These are phyloP conservation scores for Oryza meridionalis DNA, from an alignment of 176 grass and related monocot genomes.

Conservation along the genomic window DNA sequence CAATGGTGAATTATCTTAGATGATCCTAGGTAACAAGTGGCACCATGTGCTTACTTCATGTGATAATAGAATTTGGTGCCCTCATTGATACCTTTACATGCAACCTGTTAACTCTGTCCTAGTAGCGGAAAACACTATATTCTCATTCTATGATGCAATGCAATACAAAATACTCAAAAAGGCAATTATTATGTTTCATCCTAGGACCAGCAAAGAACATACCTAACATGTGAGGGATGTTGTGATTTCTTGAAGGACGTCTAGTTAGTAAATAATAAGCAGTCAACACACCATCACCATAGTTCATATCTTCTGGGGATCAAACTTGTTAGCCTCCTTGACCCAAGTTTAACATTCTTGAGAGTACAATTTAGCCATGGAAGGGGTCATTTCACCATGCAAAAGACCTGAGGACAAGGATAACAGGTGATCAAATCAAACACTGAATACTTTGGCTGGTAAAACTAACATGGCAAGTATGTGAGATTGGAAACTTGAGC, in stretches of 20 bases:
- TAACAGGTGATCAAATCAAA: constrained; percentile 13
- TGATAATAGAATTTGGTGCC: constrained; percentile 43
- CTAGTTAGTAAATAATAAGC: not conserved
- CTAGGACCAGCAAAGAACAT: constrained; percentile 1
- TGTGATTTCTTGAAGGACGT: constrained; percentile 2
- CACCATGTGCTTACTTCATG: not conserved
- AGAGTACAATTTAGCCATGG: constrained; percentile 1
- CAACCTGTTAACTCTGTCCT: not conserved
- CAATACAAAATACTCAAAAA: constrained; percentile 8
- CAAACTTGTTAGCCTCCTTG: not conserved
- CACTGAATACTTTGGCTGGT: not conserved
- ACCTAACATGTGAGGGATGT: constrained; percentile 19
- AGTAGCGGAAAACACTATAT: constrained; percentile 20
- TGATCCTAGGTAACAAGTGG: constrained; percentile 31
- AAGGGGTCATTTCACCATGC: not conserved
- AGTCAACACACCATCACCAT: not conserved
- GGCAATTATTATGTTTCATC: not conserved
- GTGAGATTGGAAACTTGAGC: constrained; percentile 15
- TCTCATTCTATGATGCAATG: constrained; percentile 17
- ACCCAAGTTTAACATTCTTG: constrained; percentile 3
- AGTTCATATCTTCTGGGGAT: not conserved
- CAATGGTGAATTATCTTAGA: constrained; percentile 3
- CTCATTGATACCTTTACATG: constrained; percentile 5
- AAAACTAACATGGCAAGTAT: not conserved
- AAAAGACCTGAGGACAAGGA: not conserved